A percentile compares a stretch with the other conserved stretches of the same genome.
Evolutionary conservation across 345 rosid genomes (phyloP).

Genomic region (Moricandia moricandioides): DNA sequence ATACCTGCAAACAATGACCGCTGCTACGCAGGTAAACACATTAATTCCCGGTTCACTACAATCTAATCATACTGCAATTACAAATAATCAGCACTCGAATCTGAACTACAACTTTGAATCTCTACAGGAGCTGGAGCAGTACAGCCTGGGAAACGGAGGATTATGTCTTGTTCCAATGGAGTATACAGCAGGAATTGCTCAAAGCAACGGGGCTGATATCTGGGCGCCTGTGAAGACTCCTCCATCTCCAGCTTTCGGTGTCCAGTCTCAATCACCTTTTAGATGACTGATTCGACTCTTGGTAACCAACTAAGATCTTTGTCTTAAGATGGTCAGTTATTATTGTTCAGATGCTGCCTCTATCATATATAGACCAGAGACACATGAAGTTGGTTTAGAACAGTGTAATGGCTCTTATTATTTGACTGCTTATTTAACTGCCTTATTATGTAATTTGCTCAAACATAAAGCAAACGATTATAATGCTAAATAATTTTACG

Average conservation of each 20-base stretch:
- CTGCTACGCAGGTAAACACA: slow-evolving; percentile 50
- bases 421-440: slow-evolving; percentile 14
- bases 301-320: slow-evolving; percentile 19
- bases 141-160: slow-evolving; percentile 70
- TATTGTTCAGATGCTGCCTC: slow-evolving; percentile 6
- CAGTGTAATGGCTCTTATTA: slow-evolving; percentile 17
- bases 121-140: slow-evolving; percentile 45
- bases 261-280: slow-evolving; percentile 36
- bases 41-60: not conserved
- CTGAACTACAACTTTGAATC: not conserved
- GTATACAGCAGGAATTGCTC: slow-evolving; percentile 66
- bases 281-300: slow-evolving; percentile 24
- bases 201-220: slow-evolving; percentile 91
- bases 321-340: slow-evolving; percentile 13
- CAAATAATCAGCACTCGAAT: not conserved
- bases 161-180: slow-evolving; percentile 84
- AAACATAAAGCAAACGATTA: not conserved
- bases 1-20: slow-evolving; percentile 63
- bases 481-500: slow-evolving; percentile 7
- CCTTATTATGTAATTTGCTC: slow-evolving; percentile 17
- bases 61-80: not conserved
- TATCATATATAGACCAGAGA: slow-evolving; percentile 11
- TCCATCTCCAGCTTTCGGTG: slow-evolving; percentile 51
- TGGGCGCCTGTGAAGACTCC: slow-evolving; percentile 93
- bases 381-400: slow-evolving; percentile 4